Evolutionary conservation across 2,329 filamentous ascomycete species (phyloP).

Genomic region (Bipolaris oryzae): DNA sequence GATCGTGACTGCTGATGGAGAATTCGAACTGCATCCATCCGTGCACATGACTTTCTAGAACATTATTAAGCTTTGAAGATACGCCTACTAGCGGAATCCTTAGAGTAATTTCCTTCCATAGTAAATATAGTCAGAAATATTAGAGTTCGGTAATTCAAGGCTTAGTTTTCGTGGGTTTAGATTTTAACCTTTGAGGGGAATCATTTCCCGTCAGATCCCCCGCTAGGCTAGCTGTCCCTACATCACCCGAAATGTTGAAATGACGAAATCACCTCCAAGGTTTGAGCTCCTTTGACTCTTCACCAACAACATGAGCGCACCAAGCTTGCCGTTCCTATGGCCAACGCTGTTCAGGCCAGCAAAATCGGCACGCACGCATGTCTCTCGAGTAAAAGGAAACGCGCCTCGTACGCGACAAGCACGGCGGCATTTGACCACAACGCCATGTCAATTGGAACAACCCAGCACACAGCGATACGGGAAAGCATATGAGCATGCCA

Average conservation of each 20-base stretch:
- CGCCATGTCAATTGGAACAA: conserved; percentile 36
- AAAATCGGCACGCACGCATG: conserved; percentile 27
- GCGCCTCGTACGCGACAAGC: conserved; percentile 19
- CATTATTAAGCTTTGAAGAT: no score
- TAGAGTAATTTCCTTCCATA: no score
- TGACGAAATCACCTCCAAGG: conserved; percentile 8
- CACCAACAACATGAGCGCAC: conserved; percentile 48
- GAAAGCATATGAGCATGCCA: conserved; percentile 54
- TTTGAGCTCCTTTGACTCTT: conserved; percentile 1
- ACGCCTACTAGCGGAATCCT: no score
- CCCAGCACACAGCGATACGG: conserved; percentile 53
- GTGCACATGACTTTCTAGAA: no score
- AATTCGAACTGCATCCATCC: no score
- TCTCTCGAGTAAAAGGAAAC: conserved; percentile 14
- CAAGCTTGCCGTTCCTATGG: conserved; percentile 56
- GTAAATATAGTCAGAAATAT: no score
- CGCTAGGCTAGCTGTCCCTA: conserved; percentile 15
- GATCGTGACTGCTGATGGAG: no score
- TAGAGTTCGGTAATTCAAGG: no score
- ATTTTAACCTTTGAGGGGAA: no score
- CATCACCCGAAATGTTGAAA: conserved; percentile 17
- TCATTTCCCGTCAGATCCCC: conserved; percentile 14
- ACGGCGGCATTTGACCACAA: conserved; percentile 37
- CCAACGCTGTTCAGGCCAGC: conserved; percentile 52
- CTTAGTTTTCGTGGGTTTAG: no score